phyloP scores from a whole-genome alignment of 768 basidiomycete species.

The Lactarius quietus region DNA sequence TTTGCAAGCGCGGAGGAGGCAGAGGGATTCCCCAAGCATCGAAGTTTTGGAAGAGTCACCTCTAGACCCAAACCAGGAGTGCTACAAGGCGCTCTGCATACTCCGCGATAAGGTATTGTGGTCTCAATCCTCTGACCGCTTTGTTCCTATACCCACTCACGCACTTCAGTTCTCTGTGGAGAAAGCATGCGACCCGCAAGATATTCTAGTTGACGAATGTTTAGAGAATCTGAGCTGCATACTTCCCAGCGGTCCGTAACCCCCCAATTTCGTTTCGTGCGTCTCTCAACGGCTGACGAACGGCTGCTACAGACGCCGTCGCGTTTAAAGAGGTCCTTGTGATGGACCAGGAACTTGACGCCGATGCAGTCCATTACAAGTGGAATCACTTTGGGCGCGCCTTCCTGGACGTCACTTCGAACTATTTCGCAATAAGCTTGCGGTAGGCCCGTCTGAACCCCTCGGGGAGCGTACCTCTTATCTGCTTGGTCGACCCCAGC shows the following conservation, averaged over 20 bases:
- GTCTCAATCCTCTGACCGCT: not conserved
- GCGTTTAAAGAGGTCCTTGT: constrained; percentile 4
- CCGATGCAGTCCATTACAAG: not conserved
- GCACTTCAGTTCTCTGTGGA: constrained; percentile 4
- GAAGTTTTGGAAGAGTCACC: constrained; percentile 1
- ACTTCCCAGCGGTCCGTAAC: constrained; percentile 40
- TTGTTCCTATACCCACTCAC: not conserved
- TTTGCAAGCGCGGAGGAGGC: constrained; percentile 3
- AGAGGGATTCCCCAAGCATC: constrained; percentile 10
- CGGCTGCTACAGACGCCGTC: constrained; percentile 1
- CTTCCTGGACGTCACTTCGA: constrained; percentile 20
- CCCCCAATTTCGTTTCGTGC: not conserved
- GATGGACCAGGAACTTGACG: not conserved
- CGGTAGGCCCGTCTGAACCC: constrained; percentile 10
- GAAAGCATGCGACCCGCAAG: constrained; percentile 28
- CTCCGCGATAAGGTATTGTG: constrained; percentile 23
- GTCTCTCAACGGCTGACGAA: not conserved
- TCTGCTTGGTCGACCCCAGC: constrained; percentile 10
- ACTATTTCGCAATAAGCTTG: constrained; percentile 11
- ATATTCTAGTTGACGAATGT: constrained; percentile 35
- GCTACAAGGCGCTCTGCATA: constrained; percentile 14
- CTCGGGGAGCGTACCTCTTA: constrained; percentile 9
- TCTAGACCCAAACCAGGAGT: constrained; percentile 1
- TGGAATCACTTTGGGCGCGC: constrained; percentile 9
- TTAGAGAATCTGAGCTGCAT: constrained; percentile 38